These are phyloP conservation scores for Bipolaris oryzae DNA, from an alignment of 2,329 filamentous ascomycete genomes.

Conservation along the genomic window DNA sequence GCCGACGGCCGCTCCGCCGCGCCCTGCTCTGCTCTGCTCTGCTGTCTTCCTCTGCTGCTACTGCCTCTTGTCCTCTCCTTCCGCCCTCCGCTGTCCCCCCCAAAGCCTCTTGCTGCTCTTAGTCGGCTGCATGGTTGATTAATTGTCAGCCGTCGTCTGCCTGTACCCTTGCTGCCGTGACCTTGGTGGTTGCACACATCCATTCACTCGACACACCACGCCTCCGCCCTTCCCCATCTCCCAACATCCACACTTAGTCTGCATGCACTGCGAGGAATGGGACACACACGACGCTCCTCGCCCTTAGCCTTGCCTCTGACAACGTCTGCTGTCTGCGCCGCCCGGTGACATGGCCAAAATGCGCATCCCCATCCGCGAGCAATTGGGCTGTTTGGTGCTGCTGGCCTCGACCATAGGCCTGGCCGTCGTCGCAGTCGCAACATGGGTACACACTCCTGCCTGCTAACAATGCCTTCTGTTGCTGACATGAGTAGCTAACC, in stretches of 20 bases:
- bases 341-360: slow-evolving; percentile 58
- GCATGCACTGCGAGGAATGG: slow-evolving; percentile 34
- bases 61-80: slow-evolving; percentile 36
- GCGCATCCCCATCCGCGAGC: slow-evolving; percentile 86
- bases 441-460: slow-evolving; percentile 52
- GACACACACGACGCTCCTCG: slow-evolving; percentile 19
- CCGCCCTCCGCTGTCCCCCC: slow-evolving; percentile 18
- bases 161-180: slow-evolving; percentile 22
- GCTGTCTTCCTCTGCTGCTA: slow-evolving; percentile 10
- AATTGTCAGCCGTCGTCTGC: slow-evolving; percentile 10
- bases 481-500: slow-evolving; percentile 54
- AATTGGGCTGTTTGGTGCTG: slow-evolving; percentile 81
- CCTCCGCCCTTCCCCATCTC: slow-evolving; percentile 10
- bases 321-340: slow-evolving; percentile 18
- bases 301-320: slow-evolving; percentile 15
- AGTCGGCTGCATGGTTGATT: no score
- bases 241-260: not conserved
- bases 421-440: slow-evolving; percentile 79
- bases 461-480: slow-evolving; percentile 5
- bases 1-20: slow-evolving; percentile 11
- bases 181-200: slow-evolving; percentile 16
- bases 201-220: slow-evolving; percentile 14
- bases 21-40: not conserved
- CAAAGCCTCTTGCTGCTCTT: not conserved
- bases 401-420: slow-evolving; percentile 75